These are phyloP conservation scores for Teunomyces kruisii DNA, from an alignment of 805 yeast species.

Conservation along the genomic window DNA sequence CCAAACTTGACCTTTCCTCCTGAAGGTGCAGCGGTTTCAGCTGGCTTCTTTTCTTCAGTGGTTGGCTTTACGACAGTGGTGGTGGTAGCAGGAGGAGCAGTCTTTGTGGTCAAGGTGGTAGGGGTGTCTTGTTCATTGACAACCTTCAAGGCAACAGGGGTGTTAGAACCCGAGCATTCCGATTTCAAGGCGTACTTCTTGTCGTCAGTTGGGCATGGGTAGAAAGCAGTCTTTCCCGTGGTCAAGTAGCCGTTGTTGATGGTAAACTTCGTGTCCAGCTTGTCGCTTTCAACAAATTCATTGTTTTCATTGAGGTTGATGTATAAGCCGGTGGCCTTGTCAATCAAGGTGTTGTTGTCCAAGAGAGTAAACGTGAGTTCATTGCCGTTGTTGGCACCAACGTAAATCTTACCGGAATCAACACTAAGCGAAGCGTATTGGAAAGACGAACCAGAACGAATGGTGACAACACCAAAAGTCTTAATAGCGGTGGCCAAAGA, in stretches of 20 bases:
- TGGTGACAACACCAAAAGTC: conserved; percentile 18
- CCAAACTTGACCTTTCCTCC: conserved; percentile 15
- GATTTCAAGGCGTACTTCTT: conserved; percentile 7
- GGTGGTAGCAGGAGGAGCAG: conserved; percentile 6
- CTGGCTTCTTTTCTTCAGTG: background rate
- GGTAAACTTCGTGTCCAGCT: conserved; percentile 9
- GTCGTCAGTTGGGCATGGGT: conserved; percentile 11
- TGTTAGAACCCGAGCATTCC: conserved; percentile 9
- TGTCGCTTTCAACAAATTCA: conserved; percentile 5
- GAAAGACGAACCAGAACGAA: conserved; percentile 26
- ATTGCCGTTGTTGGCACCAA: conserved; percentile 12
- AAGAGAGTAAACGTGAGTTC: conserved; percentile 19
- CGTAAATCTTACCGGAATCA: conserved; percentile 8
- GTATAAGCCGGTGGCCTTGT: conserved; percentile 16
- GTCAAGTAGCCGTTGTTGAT: conserved; percentile 15
- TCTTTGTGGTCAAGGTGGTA: background rate
- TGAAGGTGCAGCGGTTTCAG: conserved; percentile 5
- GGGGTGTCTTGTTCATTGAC: conserved; percentile 2
- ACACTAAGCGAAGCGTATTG: conserved; percentile 17
- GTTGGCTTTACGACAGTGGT: conserved; percentile 6
- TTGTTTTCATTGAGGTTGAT: conserved; percentile 10
- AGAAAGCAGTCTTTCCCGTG: conserved; percentile 8
- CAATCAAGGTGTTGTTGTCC: conserved; percentile 23
- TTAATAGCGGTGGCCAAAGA: conserved; percentile 24
- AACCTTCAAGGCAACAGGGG: conserved; percentile 10